These are phyloP conservation scores for Candida rishiriensis DNA, from an alignment of 805 yeast genomes.

Conservation along the genomic window DNA sequence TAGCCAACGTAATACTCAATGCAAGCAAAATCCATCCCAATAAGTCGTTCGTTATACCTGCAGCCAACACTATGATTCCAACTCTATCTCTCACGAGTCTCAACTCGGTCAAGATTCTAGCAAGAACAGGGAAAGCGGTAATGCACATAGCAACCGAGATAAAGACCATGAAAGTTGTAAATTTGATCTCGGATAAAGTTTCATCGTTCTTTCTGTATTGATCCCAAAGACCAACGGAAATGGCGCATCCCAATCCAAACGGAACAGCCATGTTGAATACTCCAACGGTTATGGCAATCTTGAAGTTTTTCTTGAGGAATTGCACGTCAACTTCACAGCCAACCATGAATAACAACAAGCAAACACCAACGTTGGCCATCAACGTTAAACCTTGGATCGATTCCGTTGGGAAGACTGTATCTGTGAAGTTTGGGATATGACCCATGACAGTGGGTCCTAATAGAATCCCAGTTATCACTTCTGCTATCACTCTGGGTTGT, in stretches of 20 bases:
- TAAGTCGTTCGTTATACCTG: conserved; percentile 77
- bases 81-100: conserved; percentile 68
- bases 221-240: conserved; percentile 63
- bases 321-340: conserved; percentile 75
- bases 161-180: conserved; percentile 74
- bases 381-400: conserved; percentile 62
- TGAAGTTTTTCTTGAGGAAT: conserved; percentile 56
- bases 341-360: conserved; percentile 67
- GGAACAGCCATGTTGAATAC: conserved; percentile 71
- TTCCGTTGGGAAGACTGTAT: conserved; percentile 56
- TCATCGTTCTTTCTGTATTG: conserved; percentile 39
- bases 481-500: conserved; percentile 81
- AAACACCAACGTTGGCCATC: conserved; percentile 71
- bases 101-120: conserved; percentile 71
- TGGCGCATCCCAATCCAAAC: conserved; percentile 72
- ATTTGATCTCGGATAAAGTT: conserved; percentile 38
- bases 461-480: conserved; percentile 71
- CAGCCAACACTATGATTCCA: conserved; percentile 70
- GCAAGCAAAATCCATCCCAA: conserved; percentile 81
- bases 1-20: conserved; percentile 69
- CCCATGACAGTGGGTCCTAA: conserved; percentile 77
- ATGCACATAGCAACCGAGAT: conserved; percentile 81
- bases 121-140: conserved; percentile 83
- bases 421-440: conserved; percentile 61
- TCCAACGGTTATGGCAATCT: conserved; percentile 66